phyloP scores from a whole-genome alignment of 2,329 filamentous ascomycete genomes.

The Aspergillus texensis region DNA sequence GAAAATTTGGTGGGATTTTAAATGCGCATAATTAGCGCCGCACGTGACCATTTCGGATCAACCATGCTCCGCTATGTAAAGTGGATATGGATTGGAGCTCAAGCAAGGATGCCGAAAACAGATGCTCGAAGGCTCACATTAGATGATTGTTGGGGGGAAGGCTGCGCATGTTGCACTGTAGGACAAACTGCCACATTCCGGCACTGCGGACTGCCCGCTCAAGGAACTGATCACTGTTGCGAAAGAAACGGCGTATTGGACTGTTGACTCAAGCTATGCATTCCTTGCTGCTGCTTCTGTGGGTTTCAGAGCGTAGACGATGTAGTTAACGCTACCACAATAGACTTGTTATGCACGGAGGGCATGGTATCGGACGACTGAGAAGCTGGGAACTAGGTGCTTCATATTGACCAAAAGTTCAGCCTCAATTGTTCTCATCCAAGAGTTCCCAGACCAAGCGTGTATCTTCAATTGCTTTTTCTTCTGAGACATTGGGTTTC shows the following conservation, averaged over 20 bases:
- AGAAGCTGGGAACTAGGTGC: background rate
- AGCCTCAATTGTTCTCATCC: conserved; percentile 33
- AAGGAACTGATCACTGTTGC: background rate
- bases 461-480: conserved; percentile 31
- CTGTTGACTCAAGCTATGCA: background rate
- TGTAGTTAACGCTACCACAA: background rate
- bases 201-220: background rate
- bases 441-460: conserved; percentile 44
- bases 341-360: background rate
- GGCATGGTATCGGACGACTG: background rate
- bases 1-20: conserved; percentile 23
- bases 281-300: background rate
- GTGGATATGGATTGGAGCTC: background rate
- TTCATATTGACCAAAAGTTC: background rate
- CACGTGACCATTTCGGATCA: conserved; percentile 27
- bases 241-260: background rate
- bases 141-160: background rate
- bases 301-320: background rate
- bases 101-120: background rate
- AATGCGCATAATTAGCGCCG: conserved; percentile 20
- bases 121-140: background rate
- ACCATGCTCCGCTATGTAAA: conserved; percentile 13
- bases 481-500: conserved; percentile 15
- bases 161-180: background rate
- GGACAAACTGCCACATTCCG: background rate